Evolutionary conservation across 1,284 basidiomycete genomes (phyloP).

Genomic region (Entoloma clypeatum): DNA sequence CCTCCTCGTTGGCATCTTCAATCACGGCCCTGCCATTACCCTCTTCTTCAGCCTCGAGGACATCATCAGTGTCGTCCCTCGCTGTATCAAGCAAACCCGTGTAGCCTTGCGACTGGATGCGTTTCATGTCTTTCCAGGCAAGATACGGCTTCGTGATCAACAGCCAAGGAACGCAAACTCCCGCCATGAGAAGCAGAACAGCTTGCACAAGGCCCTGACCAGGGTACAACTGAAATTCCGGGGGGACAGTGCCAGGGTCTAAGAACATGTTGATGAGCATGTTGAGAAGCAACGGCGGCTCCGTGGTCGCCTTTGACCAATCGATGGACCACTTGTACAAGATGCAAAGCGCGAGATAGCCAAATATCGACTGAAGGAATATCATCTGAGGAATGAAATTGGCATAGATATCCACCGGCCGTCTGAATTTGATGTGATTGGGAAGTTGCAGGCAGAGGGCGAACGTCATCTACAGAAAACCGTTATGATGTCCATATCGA

Average conservation of each 20-base stretch:
- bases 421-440: slow-evolving; percentile 93
- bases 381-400: slow-evolving; percentile 98
- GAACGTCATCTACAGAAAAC: slow-evolving; percentile 83
- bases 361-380: slow-evolving; percentile 97
- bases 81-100: slow-evolving; percentile 47
- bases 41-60: slow-evolving; percentile 81
- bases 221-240: slow-evolving; percentile 71
- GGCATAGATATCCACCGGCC: slow-evolving; percentile 80
- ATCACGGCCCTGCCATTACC: slow-evolving; percentile 73
- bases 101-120: slow-evolving; percentile 85
- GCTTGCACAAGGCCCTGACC: slow-evolving; percentile 90
- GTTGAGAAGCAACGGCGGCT: slow-evolving; percentile 89
- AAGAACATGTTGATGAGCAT: slow-evolving; percentile 97
- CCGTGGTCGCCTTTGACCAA: slow-evolving; percentile 72
- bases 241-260: slow-evolving; percentile 76
- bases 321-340: slow-evolving; percentile 97
- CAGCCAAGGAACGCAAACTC: slow-evolving; percentile 95
- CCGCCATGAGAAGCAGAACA: slow-evolving; percentile 76
- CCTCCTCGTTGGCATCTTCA: slow-evolving; percentile 64
- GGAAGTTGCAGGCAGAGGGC: slow-evolving; percentile 94
- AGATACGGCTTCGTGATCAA: slow-evolving; percentile 93
- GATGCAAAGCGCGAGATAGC: slow-evolving; percentile 93
- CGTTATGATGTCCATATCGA: slow-evolving; percentile 14
- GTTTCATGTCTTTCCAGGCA: slow-evolving; percentile 87
- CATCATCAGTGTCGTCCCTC: slow-evolving; percentile 52